phyloP scores from a whole-genome alignment of 2,329 filamentous ascomycete species.

The Fusarium sulawesiense region DNA sequence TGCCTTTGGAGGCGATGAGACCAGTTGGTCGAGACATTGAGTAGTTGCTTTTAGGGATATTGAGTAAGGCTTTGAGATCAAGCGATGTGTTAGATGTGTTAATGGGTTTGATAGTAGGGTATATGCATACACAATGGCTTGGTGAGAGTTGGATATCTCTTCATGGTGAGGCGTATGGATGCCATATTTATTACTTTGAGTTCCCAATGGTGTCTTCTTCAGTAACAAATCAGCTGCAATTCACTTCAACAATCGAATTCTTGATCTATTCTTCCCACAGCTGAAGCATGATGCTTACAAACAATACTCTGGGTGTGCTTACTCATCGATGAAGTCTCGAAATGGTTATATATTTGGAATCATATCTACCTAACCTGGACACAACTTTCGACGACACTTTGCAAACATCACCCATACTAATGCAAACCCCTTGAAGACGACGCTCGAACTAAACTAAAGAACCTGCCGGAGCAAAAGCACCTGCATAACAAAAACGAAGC shows the following conservation, averaged over 20 bases:
- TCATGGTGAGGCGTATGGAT: not conserved
- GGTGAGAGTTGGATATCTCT: not conserved
- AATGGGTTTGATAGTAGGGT: too few species aligned
- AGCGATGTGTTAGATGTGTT: not conserved
- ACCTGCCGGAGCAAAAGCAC: accelerated
- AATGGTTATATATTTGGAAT: slow-evolving; percentile 6
- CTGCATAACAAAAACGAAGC: not conserved
- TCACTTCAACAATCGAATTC: not conserved
- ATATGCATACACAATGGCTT: not conserved
- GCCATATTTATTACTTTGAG: not conserved
- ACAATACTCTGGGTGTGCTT: not conserved
- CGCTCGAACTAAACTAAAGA: not conserved
- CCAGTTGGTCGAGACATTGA: slow-evolving; percentile 58
- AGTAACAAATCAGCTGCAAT: not conserved
- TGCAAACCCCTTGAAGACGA: not conserved
- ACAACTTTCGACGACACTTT: not conserved
- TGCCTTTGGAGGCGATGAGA: slow-evolving; percentile 70
- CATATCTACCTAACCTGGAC: not conserved
- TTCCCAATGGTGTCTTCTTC: not conserved
- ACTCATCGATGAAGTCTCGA: slow-evolving; percentile 20
- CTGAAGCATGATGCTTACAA: not conserved
- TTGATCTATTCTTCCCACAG: not conserved
- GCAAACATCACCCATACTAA: too few species aligned
- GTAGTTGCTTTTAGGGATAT: not conserved
- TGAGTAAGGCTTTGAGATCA: not conserved